These are phyloP conservation scores for Hippophae tibetana DNA, from an alignment of 306 rosid genomes.

Conservation along the genomic window DNA sequence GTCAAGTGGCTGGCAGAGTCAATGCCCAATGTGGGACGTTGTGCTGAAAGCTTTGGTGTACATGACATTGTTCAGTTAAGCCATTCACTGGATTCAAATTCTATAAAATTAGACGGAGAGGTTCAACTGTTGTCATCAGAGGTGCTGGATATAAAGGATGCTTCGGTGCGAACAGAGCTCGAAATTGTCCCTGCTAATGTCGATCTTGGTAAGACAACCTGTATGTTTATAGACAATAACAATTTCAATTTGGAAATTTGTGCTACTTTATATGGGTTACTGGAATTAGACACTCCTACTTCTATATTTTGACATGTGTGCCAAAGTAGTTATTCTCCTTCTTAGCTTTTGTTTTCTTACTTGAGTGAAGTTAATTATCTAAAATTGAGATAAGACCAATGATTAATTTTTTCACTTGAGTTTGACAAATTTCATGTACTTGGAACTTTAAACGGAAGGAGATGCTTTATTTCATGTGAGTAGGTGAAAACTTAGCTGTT, in stretches of 20 bases:
- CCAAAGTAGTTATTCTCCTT: no score
- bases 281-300: neutral
- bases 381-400: no score
- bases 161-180: constrained; percentile 29
- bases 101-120: constrained; percentile 20
- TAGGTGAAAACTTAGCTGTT: no score
- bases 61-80: constrained; percentile 21
- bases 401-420: no score
- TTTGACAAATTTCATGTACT: no score
- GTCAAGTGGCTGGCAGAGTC: constrained; percentile 40
- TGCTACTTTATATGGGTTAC: constrained; percentile 8
- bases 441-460: no score
- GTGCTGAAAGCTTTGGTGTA: constrained; percentile 15
- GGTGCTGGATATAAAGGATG: constrained; percentile 20
- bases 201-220: constrained; percentile 43
- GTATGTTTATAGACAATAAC: constrained; percentile 1
- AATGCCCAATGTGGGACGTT: constrained; percentile 47
- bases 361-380: no score
- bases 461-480: no score
- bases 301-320: no score
- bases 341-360: no score
- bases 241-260: constrained; percentile 7
- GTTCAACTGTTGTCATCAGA: constrained; percentile 30
- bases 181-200: constrained; percentile 24
- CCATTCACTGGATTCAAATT: constrained; percentile 52